Conservation (phyloP, 192 early-diverging fungal genomes). For the Entophlyctis helioformis region DNA sequence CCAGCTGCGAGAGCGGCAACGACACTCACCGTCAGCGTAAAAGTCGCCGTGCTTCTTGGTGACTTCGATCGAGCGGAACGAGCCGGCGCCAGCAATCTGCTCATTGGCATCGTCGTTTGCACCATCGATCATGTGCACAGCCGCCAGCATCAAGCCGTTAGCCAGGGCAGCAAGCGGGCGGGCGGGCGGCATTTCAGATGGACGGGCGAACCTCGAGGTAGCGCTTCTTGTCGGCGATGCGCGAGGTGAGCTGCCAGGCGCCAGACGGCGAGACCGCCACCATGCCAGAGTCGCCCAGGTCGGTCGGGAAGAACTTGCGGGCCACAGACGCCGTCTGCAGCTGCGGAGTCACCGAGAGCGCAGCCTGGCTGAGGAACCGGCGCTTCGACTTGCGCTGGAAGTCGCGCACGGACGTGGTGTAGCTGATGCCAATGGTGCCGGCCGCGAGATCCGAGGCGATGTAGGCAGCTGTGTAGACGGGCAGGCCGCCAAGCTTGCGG, state of each 20-base stretch:
- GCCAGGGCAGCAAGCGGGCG: background rate
- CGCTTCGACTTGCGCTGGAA: constrained; percentile 4
- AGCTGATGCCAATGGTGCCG: background rate
- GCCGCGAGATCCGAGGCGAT: constrained; percentile 1
- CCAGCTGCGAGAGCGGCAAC: background rate
- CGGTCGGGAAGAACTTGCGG: constrained; percentile 3
- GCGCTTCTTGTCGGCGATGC: background rate
- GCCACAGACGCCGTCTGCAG: background rate
- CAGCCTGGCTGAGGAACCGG: constrained; percentile 1
- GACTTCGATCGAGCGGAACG: constrained; percentile 46
- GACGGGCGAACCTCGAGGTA: background rate
- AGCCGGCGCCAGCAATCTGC: too few species aligned
- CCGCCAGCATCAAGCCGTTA: too few species aligned
- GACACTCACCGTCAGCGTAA: constrained; percentile 44
- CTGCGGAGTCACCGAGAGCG: background rate
- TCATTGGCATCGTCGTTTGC: too few species aligned
- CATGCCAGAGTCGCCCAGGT: constrained; percentile 1
- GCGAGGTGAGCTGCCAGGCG: background rate
- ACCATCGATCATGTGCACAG: too few species aligned
- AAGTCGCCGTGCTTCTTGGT: constrained; percentile 55
- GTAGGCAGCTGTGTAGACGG: constrained; percentile 4
- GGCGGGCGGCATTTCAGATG: background rate
- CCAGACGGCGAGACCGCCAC: background rate
- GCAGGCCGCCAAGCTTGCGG: too few species aligned
- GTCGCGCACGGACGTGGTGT: constrained; percentile 3